Evolutionary conservation across 2,329 filamentous ascomycete species (phyloP), one percentile per base, ranked within the genome.

Genomic region (Fusarium odoratissimum): DNA sequence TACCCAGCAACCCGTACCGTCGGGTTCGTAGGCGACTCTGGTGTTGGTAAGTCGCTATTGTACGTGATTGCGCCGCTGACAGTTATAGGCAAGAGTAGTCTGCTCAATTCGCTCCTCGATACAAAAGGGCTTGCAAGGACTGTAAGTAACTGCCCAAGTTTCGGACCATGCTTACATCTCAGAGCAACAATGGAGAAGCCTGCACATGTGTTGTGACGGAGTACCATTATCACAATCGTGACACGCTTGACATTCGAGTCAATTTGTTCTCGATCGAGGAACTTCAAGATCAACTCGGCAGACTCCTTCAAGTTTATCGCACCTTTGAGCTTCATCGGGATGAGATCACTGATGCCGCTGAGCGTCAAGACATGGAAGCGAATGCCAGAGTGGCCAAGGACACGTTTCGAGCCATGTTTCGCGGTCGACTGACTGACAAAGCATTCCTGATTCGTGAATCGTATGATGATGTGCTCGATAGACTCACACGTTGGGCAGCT

Each of bases 131-230:
- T 88, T 4, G 84, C 84, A 0, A 79, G 83, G 67, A 78, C 84
- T 4, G 85, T 87, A 77, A 80, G 84, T 74, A 3, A 25, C 6
- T 14, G 1, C 3, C 10, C 13, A 1, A 16, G 1, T 38, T 6
- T 28, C 6, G 48, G 7, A 19, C 41, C 10, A 31, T 3, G 28
- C 46, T 31, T 13, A 70, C 30, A 57, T 52, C 19, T n/a, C 41
- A 87, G 85, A 86, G 84, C 67, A 82, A 80, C 60, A 81, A 78
- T 19, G 85, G 85, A 4, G 74, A 76, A 23, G 85, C 85, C 0
- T 87, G 85, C 57, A 87, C 85, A 0, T 86, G 84, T 41, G 84
- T 84, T 3, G 84, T 82, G 1, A 87, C 85, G 1, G 85, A 87
- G 49, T 87, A 85, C 62, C 79, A 80, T 63, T 83, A 81, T 62